These are phyloP conservation scores for Salvia hispanica DNA, from an alignment of 257 asterid genomes.

Conservation along the genomic window DNA sequence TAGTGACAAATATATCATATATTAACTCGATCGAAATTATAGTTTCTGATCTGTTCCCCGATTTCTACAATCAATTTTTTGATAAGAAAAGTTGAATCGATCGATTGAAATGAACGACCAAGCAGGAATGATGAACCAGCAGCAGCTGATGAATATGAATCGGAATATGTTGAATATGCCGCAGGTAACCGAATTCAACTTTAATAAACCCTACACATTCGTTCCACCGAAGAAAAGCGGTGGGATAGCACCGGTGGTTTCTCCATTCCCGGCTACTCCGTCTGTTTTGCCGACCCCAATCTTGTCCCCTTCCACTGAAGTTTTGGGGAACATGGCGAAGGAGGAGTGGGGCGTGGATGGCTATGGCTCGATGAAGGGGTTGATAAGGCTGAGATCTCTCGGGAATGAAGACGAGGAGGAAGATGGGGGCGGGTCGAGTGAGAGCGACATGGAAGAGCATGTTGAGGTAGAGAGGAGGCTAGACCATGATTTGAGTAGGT, in stretches of 20 bases:
- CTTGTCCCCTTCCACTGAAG: constrained; percentile 56
- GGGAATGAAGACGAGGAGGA: constrained; percentile 56
- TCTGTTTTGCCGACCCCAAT: constrained; percentile 57
- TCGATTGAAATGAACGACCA: constrained; percentile 62
- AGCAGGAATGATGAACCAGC: constrained; percentile 57
- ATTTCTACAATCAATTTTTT: neutral
- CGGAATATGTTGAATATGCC: constrained; percentile 41
- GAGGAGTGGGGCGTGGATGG: constrained; percentile 74
- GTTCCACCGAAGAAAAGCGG: constrained; percentile 46
- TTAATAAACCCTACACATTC: neutral
- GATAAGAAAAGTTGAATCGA: neutral
- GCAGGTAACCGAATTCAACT: constrained; percentile 45
- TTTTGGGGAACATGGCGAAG: constrained; percentile 54
- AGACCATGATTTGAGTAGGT: constrained; percentile 59
- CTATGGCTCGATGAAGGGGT: constrained; percentile 66
- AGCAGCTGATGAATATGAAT: constrained; percentile 46
- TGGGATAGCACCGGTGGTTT: constrained; percentile 56
- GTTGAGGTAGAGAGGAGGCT: constrained; percentile 59
- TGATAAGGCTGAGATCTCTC: constrained; percentile 52
- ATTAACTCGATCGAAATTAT: neutral
- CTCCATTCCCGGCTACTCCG: constrained; percentile 58
- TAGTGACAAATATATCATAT: neutral
- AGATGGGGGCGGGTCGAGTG: constrained; percentile 47
- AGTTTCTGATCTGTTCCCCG: neutral
- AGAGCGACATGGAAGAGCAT: constrained; percentile 55